Conservation (phyloP, 108 stramenopile genomes). For the Cyclotella choctawhatcheeana region DNA sequence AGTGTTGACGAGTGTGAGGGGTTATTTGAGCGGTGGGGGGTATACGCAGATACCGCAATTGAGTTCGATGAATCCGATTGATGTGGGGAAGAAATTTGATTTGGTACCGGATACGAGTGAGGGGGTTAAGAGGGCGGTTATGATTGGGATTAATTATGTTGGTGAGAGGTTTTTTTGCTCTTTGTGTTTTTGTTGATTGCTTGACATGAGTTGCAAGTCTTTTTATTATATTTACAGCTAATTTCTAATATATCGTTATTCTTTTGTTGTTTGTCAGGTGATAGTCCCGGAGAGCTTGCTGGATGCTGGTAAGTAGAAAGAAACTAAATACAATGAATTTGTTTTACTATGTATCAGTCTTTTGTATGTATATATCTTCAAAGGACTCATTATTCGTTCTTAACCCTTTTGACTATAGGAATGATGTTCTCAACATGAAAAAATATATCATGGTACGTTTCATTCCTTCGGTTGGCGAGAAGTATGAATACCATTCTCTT, state of each 20-base stretch:
- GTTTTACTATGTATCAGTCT: too few relatives aligned
- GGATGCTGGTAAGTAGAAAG: slow-evolving; percentile 66
- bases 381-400: background rate
- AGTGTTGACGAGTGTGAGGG: slow-evolving; percentile 36
- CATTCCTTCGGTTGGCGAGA: too few relatives aligned
- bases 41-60: slow-evolving; percentile 72
- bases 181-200: background rate
- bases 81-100: slow-evolving; percentile 44
- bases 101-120: slow-evolving; percentile 49
- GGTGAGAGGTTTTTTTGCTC: slow-evolving; percentile 57
- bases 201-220: background rate
- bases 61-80: slow-evolving; percentile 55
- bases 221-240: too few relatives aligned
- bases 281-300: slow-evolving; percentile 68
- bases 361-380: too few relatives aligned
- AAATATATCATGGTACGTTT: slow-evolving; percentile 89
- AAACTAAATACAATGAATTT: background rate
- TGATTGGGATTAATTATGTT: slow-evolving; percentile 92
- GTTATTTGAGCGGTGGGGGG: slow-evolving; percentile 10
- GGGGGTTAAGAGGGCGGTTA: slow-evolving; percentile 63
- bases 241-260: too few relatives aligned
- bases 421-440: slow-evolving; percentile 93
- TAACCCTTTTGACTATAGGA: slow-evolving; percentile 30
- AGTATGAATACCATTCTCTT: too few relatives aligned
- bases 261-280: slow-evolving; percentile 10